Conservation (phyloP, 2,329 filamentous ascomycete genomes). For the Penicillium sp. region DNA sequence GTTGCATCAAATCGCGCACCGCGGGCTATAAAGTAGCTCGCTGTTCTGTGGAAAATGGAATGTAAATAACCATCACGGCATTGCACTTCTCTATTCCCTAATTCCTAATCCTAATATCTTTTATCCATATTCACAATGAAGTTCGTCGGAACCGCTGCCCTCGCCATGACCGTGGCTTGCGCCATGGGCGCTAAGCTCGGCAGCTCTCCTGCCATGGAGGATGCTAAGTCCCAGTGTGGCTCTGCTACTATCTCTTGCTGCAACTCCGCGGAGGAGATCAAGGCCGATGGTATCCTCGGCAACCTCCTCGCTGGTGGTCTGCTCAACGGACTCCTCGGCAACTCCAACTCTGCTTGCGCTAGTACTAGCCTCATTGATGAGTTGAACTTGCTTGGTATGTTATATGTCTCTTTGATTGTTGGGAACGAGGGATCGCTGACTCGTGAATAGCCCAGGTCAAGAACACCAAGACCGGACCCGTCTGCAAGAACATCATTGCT, state of each 20-base stretch:
- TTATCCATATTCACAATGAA: not conserved
- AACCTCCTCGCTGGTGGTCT: slow-evolving; percentile 1
- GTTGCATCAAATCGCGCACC: not conserved
- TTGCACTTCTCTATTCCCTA: too few species aligned
- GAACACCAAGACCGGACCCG: not conserved
- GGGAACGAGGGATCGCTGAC: not conserved
- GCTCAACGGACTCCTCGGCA: not conserved
- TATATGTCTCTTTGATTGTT: not conserved
- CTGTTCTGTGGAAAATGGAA: not conserved
- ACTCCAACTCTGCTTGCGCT: slow-evolving; percentile 4
- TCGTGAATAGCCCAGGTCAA: not conserved
- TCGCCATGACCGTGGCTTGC: not conserved
- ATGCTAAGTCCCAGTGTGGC: slow-evolving; percentile 1
- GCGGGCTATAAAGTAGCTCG: not conserved
- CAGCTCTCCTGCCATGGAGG: not conserved
- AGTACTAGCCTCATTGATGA: slow-evolving; percentile 4
- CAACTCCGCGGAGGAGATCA: not conserved
- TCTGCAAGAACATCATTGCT: slow-evolving; percentile 9
- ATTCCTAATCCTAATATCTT: too few species aligned
- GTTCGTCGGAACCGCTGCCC: slow-evolving; percentile 3
- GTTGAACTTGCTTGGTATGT: not conserved
- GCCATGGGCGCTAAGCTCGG: not conserved
- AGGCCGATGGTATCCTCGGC: not conserved
- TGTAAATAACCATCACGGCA: not conserved
- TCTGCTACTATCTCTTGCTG: slow-evolving; percentile 2